Base-by-base conservation (phyloP, 148 eudicot genomes). In the Cornus suecica region DNA sequence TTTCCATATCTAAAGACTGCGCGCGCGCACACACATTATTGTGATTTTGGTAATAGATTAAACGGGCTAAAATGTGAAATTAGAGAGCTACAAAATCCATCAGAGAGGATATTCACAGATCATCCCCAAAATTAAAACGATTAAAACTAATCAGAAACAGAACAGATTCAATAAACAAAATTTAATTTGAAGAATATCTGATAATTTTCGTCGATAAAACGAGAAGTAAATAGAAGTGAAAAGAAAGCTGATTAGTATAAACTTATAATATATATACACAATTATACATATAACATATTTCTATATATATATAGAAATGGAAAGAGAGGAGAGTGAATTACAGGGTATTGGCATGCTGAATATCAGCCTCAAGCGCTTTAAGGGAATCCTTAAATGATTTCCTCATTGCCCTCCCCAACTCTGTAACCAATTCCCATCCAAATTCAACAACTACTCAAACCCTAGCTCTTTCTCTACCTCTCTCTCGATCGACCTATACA, bases 291-390 rank as follows among this genome's bases (percentile, higher is more conserved):
- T n/a, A n/a, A n/a, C n/a, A n/a, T n/a, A n/a, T n/a, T n/a, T n/a
- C n/a, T 34, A n/a, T 2, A 56, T 20, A n/a, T 1, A 56, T 56
- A 22, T 28, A 72, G 25, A 0, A 14, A 71, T 5, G 13, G 69
- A 77, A 73, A 66, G 70, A 9, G 76, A 37, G 15, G 15, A 25
- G 66, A 37, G 68, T 28, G n/a, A 48, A 58, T 56, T 83, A 85
- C 94, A 90, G 86, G 60, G 94, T 90, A 78, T 90, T 90, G 45
- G 94, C 94, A 79, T 85, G 90, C 22, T 90, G 90, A 72, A 90
- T 90, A 83, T 90, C 94, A 78, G 94, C 94, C 88, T 90, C 89
- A 80, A 90, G 94, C 25, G 92, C 81, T 87, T 90, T 90, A 65
- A 88, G 86, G 10, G 92, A 88, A 84, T 90, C 95, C 25, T 90